A percentile compares a stretch with the other conserved stretches of the same genome.
phyloP scores from a whole-genome alignment of 2,329 filamentous ascomycete genomes.

The Penicillium freii region DNA sequence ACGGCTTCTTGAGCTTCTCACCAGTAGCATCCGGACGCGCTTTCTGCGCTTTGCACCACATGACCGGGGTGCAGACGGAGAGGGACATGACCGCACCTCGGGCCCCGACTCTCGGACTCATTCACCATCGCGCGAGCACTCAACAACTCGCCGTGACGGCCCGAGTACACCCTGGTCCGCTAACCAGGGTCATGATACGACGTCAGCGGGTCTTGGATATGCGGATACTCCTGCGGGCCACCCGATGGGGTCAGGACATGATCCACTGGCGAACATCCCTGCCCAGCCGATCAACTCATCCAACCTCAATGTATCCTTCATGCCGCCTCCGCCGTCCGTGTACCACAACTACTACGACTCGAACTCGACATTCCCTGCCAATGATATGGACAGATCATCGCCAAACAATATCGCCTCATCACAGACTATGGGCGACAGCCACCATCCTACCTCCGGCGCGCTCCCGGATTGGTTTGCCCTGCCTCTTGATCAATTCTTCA shows the following conservation, averaged over 20 bases:
- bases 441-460: constrained; percentile 24
- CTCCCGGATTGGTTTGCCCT: constrained; percentile 60
- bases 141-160: constrained; percentile 27
- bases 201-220: constrained; percentile 25
- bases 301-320: constrained; percentile 47
- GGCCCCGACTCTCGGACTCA: constrained; percentile 36
- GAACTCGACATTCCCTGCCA: constrained; percentile 33
- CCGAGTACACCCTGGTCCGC: constrained; percentile 30
- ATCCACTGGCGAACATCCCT: constrained; percentile 45
- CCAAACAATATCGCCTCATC: constrained; percentile 29
- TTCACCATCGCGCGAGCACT: constrained; percentile 38
- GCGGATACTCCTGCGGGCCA: constrained; percentile 28
- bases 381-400: constrained; percentile 31
- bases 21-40: constrained; percentile 56
- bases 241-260: constrained; percentile 32
- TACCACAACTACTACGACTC: constrained; percentile 47
- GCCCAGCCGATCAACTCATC: constrained; percentile 47
- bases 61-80: constrained; percentile 46
- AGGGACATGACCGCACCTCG: constrained; percentile 38
- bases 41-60: constrained; percentile 58
- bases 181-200: constrained; percentile 20
- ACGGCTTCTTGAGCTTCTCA: constrained; percentile 59
- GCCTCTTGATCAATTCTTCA: constrained; percentile 60
- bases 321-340: constrained; percentile 48
- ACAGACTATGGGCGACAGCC: constrained; percentile 29